phyloP scores from a whole-genome alignment of 768 basidiomycete genomes.

The Lentinula sp. region DNA sequence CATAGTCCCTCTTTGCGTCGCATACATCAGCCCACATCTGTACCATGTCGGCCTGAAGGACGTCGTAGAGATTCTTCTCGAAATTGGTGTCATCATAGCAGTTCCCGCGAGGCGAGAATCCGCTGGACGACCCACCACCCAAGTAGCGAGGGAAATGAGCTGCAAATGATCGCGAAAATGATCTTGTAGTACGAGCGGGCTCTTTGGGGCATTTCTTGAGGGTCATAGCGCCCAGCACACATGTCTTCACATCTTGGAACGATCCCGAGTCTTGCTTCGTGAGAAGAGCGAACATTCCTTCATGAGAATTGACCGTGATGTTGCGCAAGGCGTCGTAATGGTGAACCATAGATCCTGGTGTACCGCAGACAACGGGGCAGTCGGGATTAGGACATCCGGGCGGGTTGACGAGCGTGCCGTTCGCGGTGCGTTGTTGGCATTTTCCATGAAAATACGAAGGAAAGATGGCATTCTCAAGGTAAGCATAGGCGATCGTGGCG shows the following conservation, averaged over 20 bases:
- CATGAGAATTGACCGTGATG: constrained; percentile 8
- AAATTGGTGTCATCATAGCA: not conserved
- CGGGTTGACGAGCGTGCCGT: constrained; percentile 32
- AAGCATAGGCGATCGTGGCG: constrained; percentile 32
- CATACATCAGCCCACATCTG: constrained; percentile 24
- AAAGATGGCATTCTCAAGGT: constrained; percentile 56
- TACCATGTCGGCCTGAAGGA: constrained; percentile 15
- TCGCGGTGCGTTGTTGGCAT: constrained; percentile 47
- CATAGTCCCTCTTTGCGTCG: constrained; percentile 35
- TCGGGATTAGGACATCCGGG: constrained; percentile 74
- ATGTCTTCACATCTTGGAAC: constrained; percentile 25
- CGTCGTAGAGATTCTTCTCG: not conserved
- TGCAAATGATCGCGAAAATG: not conserved
- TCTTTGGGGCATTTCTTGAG: not conserved
- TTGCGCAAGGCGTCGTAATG: constrained; percentile 28
- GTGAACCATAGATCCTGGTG: constrained; percentile 75
- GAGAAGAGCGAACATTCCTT: constrained; percentile 25
- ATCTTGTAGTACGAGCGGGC: not conserved
- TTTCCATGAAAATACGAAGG: constrained; percentile 73
- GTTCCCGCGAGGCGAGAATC: not conserved
- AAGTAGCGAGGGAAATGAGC: not conserved
- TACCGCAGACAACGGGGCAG: constrained; percentile 75
- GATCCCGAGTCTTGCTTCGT: constrained; percentile 30
- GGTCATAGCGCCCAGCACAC: not conserved
- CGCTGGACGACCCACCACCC: not conserved